These are phyloP conservation scores for Vairimorpha ceranae DNA, from an alignment of 371 early-diverging fungal genomes.

Conservation along the genomic window DNA sequence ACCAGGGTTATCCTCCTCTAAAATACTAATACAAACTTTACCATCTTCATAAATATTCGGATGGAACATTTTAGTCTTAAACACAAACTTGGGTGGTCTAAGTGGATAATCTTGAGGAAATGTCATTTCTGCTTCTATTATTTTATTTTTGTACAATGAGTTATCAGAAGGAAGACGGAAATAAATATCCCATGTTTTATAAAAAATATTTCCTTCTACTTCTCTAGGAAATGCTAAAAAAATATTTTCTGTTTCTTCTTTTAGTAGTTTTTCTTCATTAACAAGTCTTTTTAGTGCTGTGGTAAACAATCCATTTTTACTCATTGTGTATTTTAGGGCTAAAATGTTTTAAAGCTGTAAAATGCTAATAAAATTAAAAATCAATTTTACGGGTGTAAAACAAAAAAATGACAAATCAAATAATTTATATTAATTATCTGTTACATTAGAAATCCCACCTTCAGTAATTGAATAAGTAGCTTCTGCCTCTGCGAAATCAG, in stretches of 20 bases:
- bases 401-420: background rate
- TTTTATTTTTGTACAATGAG: constrained; percentile 66
- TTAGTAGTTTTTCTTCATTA: constrained; percentile 37
- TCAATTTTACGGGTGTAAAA: background rate
- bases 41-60: constrained; percentile 81
- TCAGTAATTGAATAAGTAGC: constrained; percentile 70
- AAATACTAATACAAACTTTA: constrained; percentile 90
- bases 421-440: constrained; percentile 62
- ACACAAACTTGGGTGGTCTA: constrained; percentile 74
- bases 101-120: constrained; percentile 68
- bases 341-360: too few relatives aligned
- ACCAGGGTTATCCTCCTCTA: constrained; percentile 70
- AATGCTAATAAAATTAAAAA: too few relatives aligned
- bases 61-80: constrained; percentile 72
- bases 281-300: constrained; percentile 37
- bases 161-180: constrained; percentile 62
- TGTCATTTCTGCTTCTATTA: constrained; percentile 64
- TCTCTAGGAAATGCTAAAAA: constrained; percentile 29
- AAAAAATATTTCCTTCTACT: constrained; percentile 12
- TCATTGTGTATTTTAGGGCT: background rate
- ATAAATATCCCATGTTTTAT: constrained; percentile 56
- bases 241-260: constrained; percentile 1
- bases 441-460: constrained; percentile 70
- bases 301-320: background rate
- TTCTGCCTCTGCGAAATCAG: constrained; percentile 67